phyloP scores from a whole-genome alignment of 345 rosid species.

The Psidium friedrichsthalianum region DNA sequence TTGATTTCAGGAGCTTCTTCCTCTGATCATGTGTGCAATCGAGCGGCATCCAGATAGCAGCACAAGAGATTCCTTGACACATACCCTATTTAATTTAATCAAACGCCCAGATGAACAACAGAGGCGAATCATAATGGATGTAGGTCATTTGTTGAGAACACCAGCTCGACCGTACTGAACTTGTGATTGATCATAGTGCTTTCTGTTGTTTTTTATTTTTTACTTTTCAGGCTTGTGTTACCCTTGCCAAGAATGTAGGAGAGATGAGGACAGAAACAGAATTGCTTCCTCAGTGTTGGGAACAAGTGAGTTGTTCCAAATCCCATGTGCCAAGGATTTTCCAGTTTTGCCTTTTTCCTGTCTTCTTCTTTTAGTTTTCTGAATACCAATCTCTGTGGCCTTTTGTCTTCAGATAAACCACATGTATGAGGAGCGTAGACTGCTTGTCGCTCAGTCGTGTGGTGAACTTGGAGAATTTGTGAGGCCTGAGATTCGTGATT shows the following conservation, averaged over 20 bases:
- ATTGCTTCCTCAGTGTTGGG: constrained; percentile 98
- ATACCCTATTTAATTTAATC: constrained; percentile 84
- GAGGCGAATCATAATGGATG: constrained; percentile 92
- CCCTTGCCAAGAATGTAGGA: constrained; percentile 89
- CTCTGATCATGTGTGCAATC: constrained; percentile 96
- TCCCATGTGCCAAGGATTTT: constrained; percentile 1
- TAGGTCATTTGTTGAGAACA: constrained; percentile 27
- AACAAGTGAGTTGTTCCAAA: constrained; percentile 52
- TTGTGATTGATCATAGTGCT: background rate
- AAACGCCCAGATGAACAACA: constrained; percentile 98
- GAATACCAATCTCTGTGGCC: constrained; percentile 2
- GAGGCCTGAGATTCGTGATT: constrained; percentile 90
- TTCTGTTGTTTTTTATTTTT: background rate
- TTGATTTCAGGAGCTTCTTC: constrained; percentile 80
- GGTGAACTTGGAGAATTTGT: constrained; percentile 95
- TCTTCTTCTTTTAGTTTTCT: background rate
- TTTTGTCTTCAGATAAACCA: constrained; percentile 65
- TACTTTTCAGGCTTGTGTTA: constrained; percentile 79
- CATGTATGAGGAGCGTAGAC: constrained; percentile 93
- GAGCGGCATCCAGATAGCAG: constrained; percentile 84
- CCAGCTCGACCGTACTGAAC: background rate
- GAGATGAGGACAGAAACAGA: constrained; percentile 98
- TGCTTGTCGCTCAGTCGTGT: constrained; percentile 97
- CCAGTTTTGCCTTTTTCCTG: background rate
- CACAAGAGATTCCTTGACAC: constrained; percentile 87